Conservation (phyloP, 768 basidiomycete genomes). For the Collybiopsis confluens region DNA sequence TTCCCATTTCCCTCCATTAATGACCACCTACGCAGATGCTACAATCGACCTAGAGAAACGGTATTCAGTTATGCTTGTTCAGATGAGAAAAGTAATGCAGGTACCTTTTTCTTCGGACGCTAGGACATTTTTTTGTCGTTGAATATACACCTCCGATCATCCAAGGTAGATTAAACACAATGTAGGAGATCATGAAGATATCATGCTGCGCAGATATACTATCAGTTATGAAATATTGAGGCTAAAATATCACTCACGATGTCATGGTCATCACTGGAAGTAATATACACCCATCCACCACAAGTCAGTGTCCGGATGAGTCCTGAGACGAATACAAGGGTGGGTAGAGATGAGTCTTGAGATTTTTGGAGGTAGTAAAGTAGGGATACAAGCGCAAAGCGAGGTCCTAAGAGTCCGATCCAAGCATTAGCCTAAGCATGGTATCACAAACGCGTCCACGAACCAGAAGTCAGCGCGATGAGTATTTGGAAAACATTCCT, state of each 20-base stretch:
- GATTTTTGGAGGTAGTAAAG: conserved; percentile 58
- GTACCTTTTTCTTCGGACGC: conserved; percentile 52
- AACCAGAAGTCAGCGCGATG: conserved; percentile 80
- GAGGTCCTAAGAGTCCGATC: conserved; percentile 54
- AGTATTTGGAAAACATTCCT: conserved; percentile 81
- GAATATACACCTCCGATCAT: conserved; percentile 69
- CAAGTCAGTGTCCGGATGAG: conserved; percentile 74
- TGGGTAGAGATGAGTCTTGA: conserved; percentile 37
- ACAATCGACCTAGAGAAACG: conserved; percentile 41
- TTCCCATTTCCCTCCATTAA: background rate
- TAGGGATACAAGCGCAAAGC: conserved; percentile 61
- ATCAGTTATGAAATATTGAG: background rate
- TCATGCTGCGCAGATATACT: conserved; percentile 72
- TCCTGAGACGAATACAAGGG: conserved; percentile 55
- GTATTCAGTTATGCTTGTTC: background rate
- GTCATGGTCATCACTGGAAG: conserved; percentile 79
- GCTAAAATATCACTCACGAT: conserved; percentile 22
- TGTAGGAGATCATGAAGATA: conserved; percentile 82
- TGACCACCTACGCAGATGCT: conserved; percentile 41
- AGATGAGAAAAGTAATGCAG: conserved; percentile 7
- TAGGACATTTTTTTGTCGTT: conserved; percentile 38
- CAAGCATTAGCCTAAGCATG: background rate
- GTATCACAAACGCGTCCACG: conserved; percentile 11
- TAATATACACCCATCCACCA: conserved; percentile 92
- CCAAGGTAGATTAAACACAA: conserved; percentile 84